These are phyloP conservation scores for Proliferodiscus dingleyae DNA, from an alignment of 2,329 filamentous ascomycete species.

Conservation along the genomic window DNA sequence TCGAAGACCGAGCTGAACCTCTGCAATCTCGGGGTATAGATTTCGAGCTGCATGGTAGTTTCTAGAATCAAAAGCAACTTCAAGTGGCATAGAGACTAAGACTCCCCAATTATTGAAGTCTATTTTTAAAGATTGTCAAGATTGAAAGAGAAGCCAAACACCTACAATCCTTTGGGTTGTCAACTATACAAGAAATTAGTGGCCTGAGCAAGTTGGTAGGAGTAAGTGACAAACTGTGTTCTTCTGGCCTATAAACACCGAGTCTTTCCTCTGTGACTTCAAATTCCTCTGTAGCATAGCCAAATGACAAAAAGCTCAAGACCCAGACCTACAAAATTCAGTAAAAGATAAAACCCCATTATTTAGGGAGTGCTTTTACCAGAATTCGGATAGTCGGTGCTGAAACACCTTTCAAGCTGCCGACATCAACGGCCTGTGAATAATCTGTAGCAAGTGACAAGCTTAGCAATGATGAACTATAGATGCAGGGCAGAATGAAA, in stretches of 20 bases:
- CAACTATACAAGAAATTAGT: conserved; percentile 35
- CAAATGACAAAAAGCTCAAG: conserved; percentile 74
- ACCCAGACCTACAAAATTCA: conserved; percentile 58
- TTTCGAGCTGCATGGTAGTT: no score
- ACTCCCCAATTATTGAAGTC: no score
- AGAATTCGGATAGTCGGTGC: conserved; percentile 73
- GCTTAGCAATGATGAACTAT: neutral
- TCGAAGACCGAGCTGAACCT: no score
- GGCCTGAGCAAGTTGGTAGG: neutral
- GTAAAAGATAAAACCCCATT: neutral
- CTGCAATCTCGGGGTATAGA: no score
- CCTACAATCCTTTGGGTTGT: conserved; percentile 58
- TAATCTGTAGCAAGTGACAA: conserved; percentile 53
- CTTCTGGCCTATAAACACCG: conserved; percentile 74
- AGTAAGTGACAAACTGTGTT: conserved; percentile 41
- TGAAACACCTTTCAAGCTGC: conserved; percentile 72
- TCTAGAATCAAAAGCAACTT: no score
- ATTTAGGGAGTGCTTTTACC: conserved; percentile 34
- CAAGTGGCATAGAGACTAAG: no score
- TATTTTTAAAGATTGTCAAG: no score
- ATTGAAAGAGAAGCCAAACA: no score
- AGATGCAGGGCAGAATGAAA: neutral
- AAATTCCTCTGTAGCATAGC: conserved; percentile 81
- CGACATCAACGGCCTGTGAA: conserved; percentile 77
- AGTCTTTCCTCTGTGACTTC: conserved; percentile 77